Evolutionary conservation across 2,329 filamentous ascomycete genomes (phyloP).

Genomic region (Colletotrichum chrysophilum): DNA sequence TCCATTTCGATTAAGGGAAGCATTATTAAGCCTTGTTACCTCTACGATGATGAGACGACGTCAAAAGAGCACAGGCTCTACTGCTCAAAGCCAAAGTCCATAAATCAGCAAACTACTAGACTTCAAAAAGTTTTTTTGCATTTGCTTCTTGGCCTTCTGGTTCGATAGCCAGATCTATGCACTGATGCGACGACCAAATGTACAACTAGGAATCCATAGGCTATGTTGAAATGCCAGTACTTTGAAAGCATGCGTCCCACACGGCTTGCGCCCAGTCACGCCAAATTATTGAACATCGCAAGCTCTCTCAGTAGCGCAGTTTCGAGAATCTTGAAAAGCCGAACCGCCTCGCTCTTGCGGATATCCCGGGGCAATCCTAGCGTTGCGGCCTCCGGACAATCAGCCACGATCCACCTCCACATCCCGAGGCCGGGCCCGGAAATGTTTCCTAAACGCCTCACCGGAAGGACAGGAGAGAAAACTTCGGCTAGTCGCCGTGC

Average conservation of each 20-base stretch:
- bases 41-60: background rate
- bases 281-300: background rate
- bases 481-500: background rate
- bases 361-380: background rate
- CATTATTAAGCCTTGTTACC: background rate
- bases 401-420: background rate
- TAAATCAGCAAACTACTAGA: background rate
- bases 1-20: background rate
- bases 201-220: rapidly evolving
- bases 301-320: background rate
- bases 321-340: background rate
- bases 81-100: too few relatives aligned
- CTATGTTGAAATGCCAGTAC: rapidly evolving
- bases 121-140: background rate
- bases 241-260: background rate
- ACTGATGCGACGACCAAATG: background rate
- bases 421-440: background rate
- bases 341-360: background rate
- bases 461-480: background rate
- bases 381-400: background rate
- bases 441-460: background rate
- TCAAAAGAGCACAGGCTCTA: background rate
- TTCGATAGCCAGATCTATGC: background rate
- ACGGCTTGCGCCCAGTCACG: background rate
- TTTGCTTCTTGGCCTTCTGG: too few relatives aligned